Percentiles rank a stretch among this genome's conserved stretches.
Conservation (phyloP, 495 filamentous ascomycete species). For the Penicillium parvum region DNA sequence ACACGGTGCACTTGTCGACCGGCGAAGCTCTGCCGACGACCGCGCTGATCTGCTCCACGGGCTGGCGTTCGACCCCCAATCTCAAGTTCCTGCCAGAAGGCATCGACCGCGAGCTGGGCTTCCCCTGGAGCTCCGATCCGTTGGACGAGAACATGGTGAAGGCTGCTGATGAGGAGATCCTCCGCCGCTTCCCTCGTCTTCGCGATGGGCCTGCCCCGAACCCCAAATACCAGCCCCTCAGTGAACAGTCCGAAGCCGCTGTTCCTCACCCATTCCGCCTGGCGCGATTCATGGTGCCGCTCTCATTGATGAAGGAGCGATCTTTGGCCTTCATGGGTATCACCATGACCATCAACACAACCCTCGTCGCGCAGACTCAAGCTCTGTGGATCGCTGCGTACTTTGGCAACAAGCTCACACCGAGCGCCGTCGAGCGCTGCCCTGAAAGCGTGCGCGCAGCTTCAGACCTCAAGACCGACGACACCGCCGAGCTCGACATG, state of each 20-base stretch:
- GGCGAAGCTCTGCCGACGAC: slow-evolving; percentile 48
- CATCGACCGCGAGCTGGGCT: slow-evolving; percentile 36
- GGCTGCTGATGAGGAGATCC: slow-evolving; percentile 62
- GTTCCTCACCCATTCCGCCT: slow-evolving; percentile 46
- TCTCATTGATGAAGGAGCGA: slow-evolving; percentile 50
- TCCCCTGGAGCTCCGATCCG: slow-evolving; percentile 32
- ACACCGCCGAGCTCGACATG: slow-evolving; percentile 23
- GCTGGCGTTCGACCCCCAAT: slow-evolving; percentile 61
- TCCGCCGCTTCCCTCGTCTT: slow-evolving; percentile 62
- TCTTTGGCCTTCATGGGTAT: slow-evolving; percentile 66
- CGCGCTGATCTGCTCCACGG: slow-evolving; percentile 67
- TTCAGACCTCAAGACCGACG: slow-evolving; percentile 18
- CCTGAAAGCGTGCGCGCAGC: slow-evolving; percentile 14
- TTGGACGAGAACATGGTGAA: slow-evolving; percentile 23
- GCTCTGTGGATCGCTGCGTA: slow-evolving; percentile 71
- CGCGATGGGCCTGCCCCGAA: slow-evolving; percentile 35
- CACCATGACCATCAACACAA: slow-evolving; percentile 59
- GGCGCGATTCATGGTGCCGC: slow-evolving; percentile 67
- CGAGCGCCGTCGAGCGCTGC: slow-evolving; percentile 23
- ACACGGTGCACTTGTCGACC: slow-evolving; percentile 52
- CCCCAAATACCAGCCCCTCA: slow-evolving; percentile 26
- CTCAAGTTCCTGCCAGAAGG: slow-evolving; percentile 59
- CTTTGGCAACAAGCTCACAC: slow-evolving; percentile 41
- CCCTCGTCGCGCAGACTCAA: slow-evolving; percentile 60
- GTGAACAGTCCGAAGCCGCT: slow-evolving; percentile 27